These are phyloP conservation scores for Bathelium albidoporum DNA, from an alignment of 495 filamentous ascomycete genomes.

Conservation along the genomic window DNA sequence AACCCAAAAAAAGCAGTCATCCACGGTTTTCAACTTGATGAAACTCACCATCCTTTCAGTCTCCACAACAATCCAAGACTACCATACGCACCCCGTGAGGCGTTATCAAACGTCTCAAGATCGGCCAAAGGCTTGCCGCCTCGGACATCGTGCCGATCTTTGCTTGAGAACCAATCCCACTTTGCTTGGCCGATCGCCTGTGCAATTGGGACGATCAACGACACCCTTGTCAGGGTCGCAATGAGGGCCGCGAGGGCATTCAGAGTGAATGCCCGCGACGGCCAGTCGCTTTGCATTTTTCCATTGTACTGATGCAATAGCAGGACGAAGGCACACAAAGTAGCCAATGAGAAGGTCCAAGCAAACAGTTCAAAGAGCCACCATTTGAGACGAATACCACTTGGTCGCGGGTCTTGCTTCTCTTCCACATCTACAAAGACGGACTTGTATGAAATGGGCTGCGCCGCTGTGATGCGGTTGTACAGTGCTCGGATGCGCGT, in stretches of 20 bases:
- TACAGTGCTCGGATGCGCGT: conserved; percentile 2
- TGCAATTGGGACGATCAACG: background rate
- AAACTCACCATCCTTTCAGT: background rate
- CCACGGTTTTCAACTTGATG: background rate
- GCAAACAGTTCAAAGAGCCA: conserved; percentile 2
- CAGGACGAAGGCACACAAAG: background rate
- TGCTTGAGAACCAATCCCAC: conserved; percentile 1
- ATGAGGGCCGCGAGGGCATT: background rate
- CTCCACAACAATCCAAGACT: background rate
- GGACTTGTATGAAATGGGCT: background rate
- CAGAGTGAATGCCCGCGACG: background rate
- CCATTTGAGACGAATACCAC: background rate
- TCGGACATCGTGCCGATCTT: background rate
- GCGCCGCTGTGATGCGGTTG: background rate
- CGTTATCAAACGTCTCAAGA: background rate
- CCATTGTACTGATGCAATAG: background rate
- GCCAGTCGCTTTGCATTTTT: background rate
- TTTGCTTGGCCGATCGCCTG: background rate
- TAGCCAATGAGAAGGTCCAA: background rate
- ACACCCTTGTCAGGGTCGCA: background rate
- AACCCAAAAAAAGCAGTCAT: background rate
- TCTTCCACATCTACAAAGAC: conserved; percentile 1
- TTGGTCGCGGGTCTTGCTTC: background rate
- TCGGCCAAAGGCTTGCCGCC: background rate
- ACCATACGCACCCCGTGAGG: background rate